Percentiles rank a stretch among this genome's conserved stretches.
These are phyloP conservation scores for Talaromyces verruculosus DNA, from an alignment of 2,329 filamentous ascomycete species.

Conservation along the genomic window DNA sequence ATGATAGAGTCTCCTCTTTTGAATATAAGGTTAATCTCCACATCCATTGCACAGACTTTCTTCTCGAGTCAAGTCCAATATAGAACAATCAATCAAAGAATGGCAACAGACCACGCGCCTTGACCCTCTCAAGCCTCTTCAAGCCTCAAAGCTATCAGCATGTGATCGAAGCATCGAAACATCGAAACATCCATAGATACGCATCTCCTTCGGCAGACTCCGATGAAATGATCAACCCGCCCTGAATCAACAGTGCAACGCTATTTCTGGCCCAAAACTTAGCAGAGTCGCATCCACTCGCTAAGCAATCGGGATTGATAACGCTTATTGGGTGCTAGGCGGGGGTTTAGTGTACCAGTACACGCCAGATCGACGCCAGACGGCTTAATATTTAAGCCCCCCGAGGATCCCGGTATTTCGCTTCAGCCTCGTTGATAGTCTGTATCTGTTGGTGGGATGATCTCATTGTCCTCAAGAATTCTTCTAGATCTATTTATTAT, in stretches of 20 bases:
- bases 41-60: not conserved
- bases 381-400: not conserved
- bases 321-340: not conserved
- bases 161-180: not conserved
- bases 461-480: not conserved
- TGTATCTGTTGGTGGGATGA: not conserved
- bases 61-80: not conserved
- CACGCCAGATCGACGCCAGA: slow-evolving; percentile 7
- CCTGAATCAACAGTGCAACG: not conserved
- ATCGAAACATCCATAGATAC: not conserved
- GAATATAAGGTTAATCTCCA: not conserved
- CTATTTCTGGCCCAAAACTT: not conserved
- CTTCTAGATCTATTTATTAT: too few relatives aligned
- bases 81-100: not conserved
- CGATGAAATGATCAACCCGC: not conserved
- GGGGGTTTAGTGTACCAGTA: not conserved
- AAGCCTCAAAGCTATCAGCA: not conserved
- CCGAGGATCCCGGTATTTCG: not conserved
- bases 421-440: not conserved
- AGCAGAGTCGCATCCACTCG: slow-evolving; percentile 5
- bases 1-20: not conserved
- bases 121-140: not conserved
- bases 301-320: not conserved
- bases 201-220: not conserved
- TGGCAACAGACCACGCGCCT: not conserved